Evolutionary conservation across 345 rosid genomes (phyloP), one percentile per base, ranked within the genome.

Genomic region (Citropsis articulata): DNA sequence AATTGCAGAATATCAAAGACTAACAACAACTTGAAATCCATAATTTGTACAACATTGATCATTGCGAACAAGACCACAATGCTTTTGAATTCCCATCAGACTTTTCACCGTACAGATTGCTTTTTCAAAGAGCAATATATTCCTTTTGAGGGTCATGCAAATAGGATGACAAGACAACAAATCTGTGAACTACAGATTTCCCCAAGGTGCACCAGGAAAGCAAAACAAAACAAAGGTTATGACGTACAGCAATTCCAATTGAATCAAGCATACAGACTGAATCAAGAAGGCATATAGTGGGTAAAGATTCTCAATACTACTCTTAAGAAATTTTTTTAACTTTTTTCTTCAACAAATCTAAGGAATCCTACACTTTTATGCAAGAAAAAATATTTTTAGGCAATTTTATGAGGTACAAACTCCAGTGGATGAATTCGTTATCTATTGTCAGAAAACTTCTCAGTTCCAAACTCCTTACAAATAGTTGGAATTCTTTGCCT

Each of bases 1-100:
- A 80, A 73, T 16, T 50, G 36, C 19, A 76, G 45, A 67, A 25
- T 70, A 57, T 24, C 18, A 48, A 19, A 80, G 48, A 13, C 80
- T 73, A 77, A 73, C 30, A 55, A 61, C 55, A 33, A 42, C 28
- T 53, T 36, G 67, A 67, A 67, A 71, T 22, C 25, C 5, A 53
- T 74, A 71, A 73, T 19, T 42, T 42, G 69, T 53, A 13, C 31
- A 42, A 28, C 2, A 66, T 45, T 38, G 55, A 50, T 45, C 24
- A 60, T 14, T 55, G n/a, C 6, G 27, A 56, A 59, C 56, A 59
- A 24, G 4, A 7, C 24, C 56, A 24, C 14, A 27, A 59, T 36
- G 53, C 66, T 56, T 35, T 57, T 8, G 28, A 73, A 38, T 38
- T 33, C 50, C n/a, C 76, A 57, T 28, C 63, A 12, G 22, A n/a